A percentile compares a stretch with the other conserved stretches of the same genome.
phyloP scores from a whole-genome alignment of 2,329 filamentous ascomycete species.

The Thermoascus crustaceus region DNA sequence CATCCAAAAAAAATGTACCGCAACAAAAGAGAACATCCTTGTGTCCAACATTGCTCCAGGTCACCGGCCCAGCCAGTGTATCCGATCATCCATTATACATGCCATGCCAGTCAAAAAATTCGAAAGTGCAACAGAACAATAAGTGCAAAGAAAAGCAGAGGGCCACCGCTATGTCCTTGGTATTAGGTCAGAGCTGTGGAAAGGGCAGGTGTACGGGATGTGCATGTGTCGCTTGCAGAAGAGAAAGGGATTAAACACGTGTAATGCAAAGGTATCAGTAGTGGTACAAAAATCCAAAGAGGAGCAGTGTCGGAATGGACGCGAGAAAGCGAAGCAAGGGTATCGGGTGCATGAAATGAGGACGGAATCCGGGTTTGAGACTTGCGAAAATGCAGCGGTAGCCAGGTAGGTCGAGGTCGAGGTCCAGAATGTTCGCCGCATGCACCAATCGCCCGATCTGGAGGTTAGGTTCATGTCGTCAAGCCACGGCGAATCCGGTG shows the following conservation, averaged over 20 bases:
- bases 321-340: neutral
- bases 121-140: no score
- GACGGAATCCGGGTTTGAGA: neutral
- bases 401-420: neutral
- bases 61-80: neutral
- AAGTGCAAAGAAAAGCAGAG: no score
- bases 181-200: no score
- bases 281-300: neutral
- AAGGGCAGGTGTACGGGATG: no score
- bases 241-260: no score
- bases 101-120: neutral
- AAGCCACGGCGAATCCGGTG: conserved; percentile 2
- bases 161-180: no score
- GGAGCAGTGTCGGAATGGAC: neutral
- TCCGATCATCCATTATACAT: neutral
- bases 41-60: neutral
- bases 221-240: no score
- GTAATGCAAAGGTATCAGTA: no score
- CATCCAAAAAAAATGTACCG: neutral
- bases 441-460: neutral
- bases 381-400: neutral
- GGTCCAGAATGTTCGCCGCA: neutral
- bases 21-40: neutral
- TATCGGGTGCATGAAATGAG: neutral
- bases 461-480: neutral